Conservation (phyloP, 129 eudicot species). For the Helianthus annuus region DNA sequence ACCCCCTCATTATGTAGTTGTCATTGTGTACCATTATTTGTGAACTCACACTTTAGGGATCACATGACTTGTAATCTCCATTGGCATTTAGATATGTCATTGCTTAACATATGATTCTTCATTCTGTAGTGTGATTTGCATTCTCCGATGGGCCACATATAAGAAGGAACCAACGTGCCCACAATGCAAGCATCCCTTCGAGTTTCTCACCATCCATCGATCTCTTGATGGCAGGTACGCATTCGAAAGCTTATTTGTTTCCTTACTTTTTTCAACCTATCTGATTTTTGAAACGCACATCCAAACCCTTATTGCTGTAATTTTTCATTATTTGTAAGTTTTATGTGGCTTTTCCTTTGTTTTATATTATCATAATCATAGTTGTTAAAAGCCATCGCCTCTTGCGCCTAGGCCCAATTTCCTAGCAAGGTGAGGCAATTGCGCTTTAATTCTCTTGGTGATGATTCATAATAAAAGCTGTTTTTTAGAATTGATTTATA, state of each 20-base stretch:
- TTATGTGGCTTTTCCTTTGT: background rate
- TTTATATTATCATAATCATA: background rate
- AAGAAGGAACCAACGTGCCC: conserved; percentile 84
- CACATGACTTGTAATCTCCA: background rate
- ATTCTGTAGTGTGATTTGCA: conserved; percentile 67
- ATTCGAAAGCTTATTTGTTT: background rate
- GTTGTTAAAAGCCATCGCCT: too few species aligned
- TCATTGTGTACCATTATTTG: background rate
- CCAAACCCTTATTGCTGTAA: background rate
- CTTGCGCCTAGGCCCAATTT: too few species aligned
- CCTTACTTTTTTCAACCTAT: background rate
- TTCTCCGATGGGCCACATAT: conserved; percentile 84
- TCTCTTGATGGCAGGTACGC: conserved; percentile 87
- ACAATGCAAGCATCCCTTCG: conserved; percentile 81
- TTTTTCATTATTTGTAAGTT: background rate
- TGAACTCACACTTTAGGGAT: background rate
- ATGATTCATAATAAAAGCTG: background rate
- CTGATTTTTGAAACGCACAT: background rate
- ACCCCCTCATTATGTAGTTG: background rate
- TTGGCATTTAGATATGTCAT: too few species aligned
- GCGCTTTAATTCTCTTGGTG: too few species aligned
- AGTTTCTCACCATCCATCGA: conserved; percentile 66
- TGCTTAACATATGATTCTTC: background rate
- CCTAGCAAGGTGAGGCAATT: too few species aligned
- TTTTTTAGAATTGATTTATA: background rate